Base-by-base conservation (phyloP, 116 monocot genomes). In the Iris pallida region DNA sequence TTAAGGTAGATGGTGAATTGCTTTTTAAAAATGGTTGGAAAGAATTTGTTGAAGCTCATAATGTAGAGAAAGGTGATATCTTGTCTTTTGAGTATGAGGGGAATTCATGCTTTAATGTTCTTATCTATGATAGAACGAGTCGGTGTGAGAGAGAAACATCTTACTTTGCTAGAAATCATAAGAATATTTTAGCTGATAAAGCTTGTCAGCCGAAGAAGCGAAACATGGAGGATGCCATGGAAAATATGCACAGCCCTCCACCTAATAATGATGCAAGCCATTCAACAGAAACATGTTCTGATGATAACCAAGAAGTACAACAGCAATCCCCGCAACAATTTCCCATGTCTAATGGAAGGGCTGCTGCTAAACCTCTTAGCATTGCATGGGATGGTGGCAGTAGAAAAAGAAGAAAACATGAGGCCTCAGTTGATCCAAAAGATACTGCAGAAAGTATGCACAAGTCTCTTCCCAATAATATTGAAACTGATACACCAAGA, bases 131-230 rank as follows among this genome's bases (percentile, higher is more conserved):
- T 52, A 18, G 43, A 55, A 19, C 55, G 14, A 61, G 8, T 47
- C 61, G 57, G 9, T 75, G 75, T 68, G 75, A 66, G 61, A 75
- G 54, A 68, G 75, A n/a, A 47, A 4, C 59, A 43, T 60, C 60
- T 14, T 42, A 68, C 30, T 59, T 16, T 66, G 11, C 18, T 41
- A 56, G 54, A 14, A 61, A 9, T 63, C 41, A 15, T 55, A 17
- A 54, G 14, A 9, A 52, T 60, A 12, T 5, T 43, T 42, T n/a
- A 61, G 15, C 15, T 6, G 15, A 12, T 5, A 15, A 61, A 6
- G 20, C 30, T 30, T 30, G 44, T 44, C 11, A 9, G 13, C 11
- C 13, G 49, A 51, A 51, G 13, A 51, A 9, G 1, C 13, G 49
- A 13, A 51, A 51, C 13, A 13, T 51, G 49, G 49, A 51, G 0